Evolutionary conservation across 1,284 basidiomycete genomes (phyloP).

Genomic region (Leccinum huronense): DNA sequence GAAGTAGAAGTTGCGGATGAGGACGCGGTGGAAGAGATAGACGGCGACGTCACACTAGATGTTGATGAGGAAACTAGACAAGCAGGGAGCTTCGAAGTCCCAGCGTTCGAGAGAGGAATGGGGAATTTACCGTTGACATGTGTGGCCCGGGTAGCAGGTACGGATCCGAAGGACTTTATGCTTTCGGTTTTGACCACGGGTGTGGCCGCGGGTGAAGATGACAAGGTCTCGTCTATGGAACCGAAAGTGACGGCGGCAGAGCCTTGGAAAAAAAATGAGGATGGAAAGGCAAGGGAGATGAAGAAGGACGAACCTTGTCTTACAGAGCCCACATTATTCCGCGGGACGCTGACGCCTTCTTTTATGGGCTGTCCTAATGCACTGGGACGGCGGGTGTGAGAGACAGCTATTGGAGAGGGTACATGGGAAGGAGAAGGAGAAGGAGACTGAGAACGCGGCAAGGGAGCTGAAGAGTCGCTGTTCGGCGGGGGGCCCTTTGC

Average conservation of each 20-base stretch:
- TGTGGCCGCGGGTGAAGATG: slow-evolving; percentile 66
- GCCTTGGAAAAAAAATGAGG: slow-evolving; percentile 38
- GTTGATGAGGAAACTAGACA: slow-evolving; percentile 35
- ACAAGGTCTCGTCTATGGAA: slow-evolving; percentile 76
- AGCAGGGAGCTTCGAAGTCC: slow-evolving; percentile 34
- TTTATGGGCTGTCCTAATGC: slow-evolving; percentile 65
- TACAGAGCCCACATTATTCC: slow-evolving; percentile 55
- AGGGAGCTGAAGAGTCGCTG: slow-evolving; percentile 46
- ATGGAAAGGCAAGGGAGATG: not conserved
- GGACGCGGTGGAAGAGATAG: slow-evolving; percentile 28
- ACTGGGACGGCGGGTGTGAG: slow-evolving; percentile 72
- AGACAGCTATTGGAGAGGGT: slow-evolving; percentile 47
- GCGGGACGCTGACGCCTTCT: slow-evolving; percentile 67
- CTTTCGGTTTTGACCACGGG: slow-evolving; percentile 66
- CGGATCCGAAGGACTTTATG: slow-evolving; percentile 78
- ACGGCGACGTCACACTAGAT: slow-evolving; percentile 32
- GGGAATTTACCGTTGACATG: slow-evolving; percentile 57
- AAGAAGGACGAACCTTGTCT: slow-evolving; percentile 53
- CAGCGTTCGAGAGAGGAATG: slow-evolving; percentile 27
- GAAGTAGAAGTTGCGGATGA: slow-evolving; percentile 34
- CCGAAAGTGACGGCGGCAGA: slow-evolving; percentile 75
- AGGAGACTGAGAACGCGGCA: slow-evolving; percentile 74
- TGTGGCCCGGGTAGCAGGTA: slow-evolving; percentile 43
- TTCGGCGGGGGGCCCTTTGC: slow-evolving; percentile 72
- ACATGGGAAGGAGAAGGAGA: slow-evolving; percentile 52